These are phyloP conservation scores for Auriscalpium vulgare DNA, from an alignment of 768 basidiomycete genomes.

Conservation along the genomic window DNA sequence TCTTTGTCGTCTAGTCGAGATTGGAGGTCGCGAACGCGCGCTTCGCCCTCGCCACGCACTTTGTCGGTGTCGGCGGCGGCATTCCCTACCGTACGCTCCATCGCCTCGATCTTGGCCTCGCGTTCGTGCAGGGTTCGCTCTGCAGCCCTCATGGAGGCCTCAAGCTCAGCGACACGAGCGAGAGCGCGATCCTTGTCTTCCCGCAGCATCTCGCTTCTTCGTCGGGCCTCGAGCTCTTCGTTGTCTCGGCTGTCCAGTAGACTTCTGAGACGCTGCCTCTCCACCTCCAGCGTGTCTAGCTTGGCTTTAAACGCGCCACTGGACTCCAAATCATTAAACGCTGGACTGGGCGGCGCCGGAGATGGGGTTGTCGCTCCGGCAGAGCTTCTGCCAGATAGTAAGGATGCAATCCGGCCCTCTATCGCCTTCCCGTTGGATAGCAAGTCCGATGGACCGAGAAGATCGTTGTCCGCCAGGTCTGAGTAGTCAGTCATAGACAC, in stretches of 20 bases:
- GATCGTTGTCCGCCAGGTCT: constrained; percentile 8
- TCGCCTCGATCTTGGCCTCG: constrained; percentile 34
- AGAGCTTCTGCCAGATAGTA: not conserved
- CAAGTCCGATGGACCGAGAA: constrained; percentile 8
- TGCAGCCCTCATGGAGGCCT: constrained; percentile 31
- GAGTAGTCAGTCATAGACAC: constrained; percentile 30
- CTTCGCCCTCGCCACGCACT: constrained; percentile 37
- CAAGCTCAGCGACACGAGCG: constrained; percentile 33
- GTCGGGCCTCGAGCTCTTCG: constrained; percentile 11
- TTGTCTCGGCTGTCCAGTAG: constrained; percentile 9
- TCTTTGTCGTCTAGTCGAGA: constrained; percentile 38
- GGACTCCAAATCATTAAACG: constrained; percentile 8
- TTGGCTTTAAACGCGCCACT: constrained; percentile 35
- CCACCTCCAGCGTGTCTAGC: constrained; percentile 59
- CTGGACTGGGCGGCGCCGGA: not conserved
- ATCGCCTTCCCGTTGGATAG: constrained; percentile 31
- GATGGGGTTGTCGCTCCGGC: not conserved
- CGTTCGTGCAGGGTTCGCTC: constrained; percentile 39
- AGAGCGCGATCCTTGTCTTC: constrained; percentile 38
- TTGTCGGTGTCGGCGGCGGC: constrained; percentile 36
- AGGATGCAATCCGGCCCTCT: constrained; percentile 37
- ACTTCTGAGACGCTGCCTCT: constrained; percentile 48
- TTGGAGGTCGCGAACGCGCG: constrained; percentile 34
- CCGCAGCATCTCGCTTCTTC: constrained; percentile 23
- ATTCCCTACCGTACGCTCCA: constrained; percentile 37